Conservation (phyloP, 202 grass and related monocot species). For the Bolboschoenoplectus hybrid region DNA sequence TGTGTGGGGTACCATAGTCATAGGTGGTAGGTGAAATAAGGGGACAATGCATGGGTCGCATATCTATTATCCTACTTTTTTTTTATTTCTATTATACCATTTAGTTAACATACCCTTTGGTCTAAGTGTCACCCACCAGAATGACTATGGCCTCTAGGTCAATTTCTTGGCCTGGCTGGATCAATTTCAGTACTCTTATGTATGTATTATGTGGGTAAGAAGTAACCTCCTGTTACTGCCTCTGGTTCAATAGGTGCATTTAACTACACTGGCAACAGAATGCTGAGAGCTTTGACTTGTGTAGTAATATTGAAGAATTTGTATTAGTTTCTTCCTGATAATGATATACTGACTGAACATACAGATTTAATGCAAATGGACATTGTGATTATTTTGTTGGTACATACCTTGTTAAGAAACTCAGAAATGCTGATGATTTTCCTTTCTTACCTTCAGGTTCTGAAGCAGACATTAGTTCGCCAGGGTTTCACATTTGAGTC, state of each 20-base stretch:
- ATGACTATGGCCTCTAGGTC: background rate
- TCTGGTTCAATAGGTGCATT: background rate
- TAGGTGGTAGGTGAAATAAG: background rate
- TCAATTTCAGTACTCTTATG: background rate
- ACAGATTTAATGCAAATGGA: background rate
- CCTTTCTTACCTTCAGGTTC: slow-evolving; percentile 56
- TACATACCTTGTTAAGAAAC: background rate
- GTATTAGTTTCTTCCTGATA: slow-evolving; percentile 21
- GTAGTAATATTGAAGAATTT: slow-evolving; percentile 12
- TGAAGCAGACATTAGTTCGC: slow-evolving; percentile 78
- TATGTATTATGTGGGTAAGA: background rate
- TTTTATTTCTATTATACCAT: background rate
- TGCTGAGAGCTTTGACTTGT: background rate
- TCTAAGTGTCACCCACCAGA: background rate
- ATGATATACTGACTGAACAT: background rate
- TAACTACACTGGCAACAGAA: background rate
- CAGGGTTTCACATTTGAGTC: slow-evolving; percentile 86
- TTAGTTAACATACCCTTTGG: background rate
- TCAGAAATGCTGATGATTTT: background rate
- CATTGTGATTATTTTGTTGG: background rate
- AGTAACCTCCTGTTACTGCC: background rate
- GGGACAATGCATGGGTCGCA: background rate
- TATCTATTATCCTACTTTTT: background rate
- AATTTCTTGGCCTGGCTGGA: background rate
- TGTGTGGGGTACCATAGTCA: background rate